A percentile compares a stretch with the other conserved stretches of the same genome.
phyloP scores from a whole-genome alignment of 371 early-diverging fungal species.

The Apophysomyces variabilis region DNA sequence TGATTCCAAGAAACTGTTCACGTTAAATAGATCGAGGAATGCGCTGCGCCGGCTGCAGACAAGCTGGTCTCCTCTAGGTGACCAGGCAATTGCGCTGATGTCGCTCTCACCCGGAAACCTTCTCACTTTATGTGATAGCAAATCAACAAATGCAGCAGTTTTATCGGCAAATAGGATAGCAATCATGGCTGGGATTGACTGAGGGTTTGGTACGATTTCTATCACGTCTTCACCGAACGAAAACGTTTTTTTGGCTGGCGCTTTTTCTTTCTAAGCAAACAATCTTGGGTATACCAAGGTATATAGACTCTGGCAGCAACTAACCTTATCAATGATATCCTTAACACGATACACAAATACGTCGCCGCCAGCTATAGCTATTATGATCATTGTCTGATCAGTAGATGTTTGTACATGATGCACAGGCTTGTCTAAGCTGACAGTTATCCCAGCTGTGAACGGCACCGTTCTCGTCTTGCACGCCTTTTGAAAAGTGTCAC shows the following conservation, averaged over 20 bases:
- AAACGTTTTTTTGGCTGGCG: neutral
- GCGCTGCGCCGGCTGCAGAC: neutral
- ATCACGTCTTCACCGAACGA: slow-evolving; percentile 1
- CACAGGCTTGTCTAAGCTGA: slow-evolving; percentile 16
- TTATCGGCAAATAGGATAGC: slow-evolving; percentile 8
- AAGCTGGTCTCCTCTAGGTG: slow-evolving; percentile 31
- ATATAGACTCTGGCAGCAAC: neutral
- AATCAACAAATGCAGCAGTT: slow-evolving; percentile 4
- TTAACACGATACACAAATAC: slow-evolving; percentile 27
- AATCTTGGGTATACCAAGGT: neutral
- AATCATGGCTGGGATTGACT: slow-evolving; percentile 7
- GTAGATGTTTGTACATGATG: slow-evolving; percentile 29
- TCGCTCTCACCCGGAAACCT: neutral
- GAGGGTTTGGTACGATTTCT: slow-evolving; percentile 16
- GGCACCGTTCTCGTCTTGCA: slow-evolving; percentile 19
- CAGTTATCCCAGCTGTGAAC: slow-evolving; percentile 14
- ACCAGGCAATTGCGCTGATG: slow-evolving; percentile 29
- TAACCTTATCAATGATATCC: slow-evolving; percentile 29
- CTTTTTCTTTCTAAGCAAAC: neutral
- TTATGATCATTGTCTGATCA: slow-evolving; percentile 25
- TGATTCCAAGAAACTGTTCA: too few relatives aligned
- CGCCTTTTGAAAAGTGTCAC: slow-evolving; percentile 26
- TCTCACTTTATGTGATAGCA: neutral
- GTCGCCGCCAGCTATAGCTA: slow-evolving; percentile 17
- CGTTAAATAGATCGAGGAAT: neutral